phyloP scores from a whole-genome alignment of 371 early-diverging fungal genomes.

The Rhizomucor miehei region DNA sequence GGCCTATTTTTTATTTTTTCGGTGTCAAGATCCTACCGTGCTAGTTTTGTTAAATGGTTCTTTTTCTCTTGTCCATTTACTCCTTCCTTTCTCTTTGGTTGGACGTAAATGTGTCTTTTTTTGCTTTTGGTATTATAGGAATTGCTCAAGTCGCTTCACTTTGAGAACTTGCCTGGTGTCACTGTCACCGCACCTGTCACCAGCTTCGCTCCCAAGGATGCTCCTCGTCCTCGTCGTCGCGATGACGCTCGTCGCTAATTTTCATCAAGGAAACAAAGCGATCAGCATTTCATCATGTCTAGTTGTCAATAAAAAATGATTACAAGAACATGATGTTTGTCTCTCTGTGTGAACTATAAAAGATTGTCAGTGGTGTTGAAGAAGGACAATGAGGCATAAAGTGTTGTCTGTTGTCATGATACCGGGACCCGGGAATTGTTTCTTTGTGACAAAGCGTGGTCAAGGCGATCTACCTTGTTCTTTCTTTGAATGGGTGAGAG shows the following conservation, averaged over 20 bases:
- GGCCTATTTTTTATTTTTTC: slow-evolving; percentile 25
- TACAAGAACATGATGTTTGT: too few species aligned
- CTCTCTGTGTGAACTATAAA: too few species aligned
- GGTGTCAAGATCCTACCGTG: slow-evolving; percentile 38
- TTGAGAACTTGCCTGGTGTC: slow-evolving; percentile 76
- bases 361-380: too few species aligned
- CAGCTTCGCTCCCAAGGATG: slow-evolving; percentile 19
- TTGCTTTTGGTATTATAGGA: slow-evolving; percentile 46
- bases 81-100: neutral
- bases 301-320: too few species aligned
- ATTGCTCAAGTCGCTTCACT: slow-evolving; percentile 91
- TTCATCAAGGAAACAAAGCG: too few species aligned
- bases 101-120: slow-evolving; percentile 4
- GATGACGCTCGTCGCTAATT: slow-evolving; percentile 5
- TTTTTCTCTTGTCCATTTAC: neutral
- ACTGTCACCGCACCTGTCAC: slow-evolving; percentile 42
- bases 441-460: too few species aligned
- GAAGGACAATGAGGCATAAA: too few species aligned
- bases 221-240: slow-evolving; percentile 7
- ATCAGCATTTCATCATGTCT: too few species aligned
- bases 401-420: too few species aligned
- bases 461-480: too few species aligned
- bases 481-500: too few species aligned
- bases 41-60: slow-evolving; percentile 2
- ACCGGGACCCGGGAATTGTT: too few species aligned